These are phyloP conservation scores for Kodamaea nitidulidarum DNA, from an alignment of 805 yeast species.

Conservation along the genomic window DNA sequence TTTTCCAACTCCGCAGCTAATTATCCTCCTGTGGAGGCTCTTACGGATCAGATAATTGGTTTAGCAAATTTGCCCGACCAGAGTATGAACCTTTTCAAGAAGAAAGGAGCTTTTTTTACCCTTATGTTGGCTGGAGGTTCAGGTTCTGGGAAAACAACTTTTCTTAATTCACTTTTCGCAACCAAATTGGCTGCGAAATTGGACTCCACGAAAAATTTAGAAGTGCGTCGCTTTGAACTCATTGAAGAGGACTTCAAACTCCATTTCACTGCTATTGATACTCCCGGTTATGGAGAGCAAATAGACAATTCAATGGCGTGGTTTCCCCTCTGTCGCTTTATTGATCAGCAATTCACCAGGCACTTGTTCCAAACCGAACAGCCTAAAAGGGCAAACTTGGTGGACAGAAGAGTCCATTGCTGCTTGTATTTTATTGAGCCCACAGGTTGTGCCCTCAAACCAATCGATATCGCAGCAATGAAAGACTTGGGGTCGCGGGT, in stretches of 20 bases:
- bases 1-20: neutral
- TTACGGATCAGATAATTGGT: constrained; percentile 13
- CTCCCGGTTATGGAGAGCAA: constrained; percentile 63
- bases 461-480: constrained; percentile 36
- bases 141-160: constrained; percentile 25
- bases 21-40: neutral
- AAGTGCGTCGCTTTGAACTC: constrained; percentile 12
- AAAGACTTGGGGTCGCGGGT: constrained; percentile 29
- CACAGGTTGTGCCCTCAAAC: constrained; percentile 37
- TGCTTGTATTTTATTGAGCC: constrained; percentile 82
- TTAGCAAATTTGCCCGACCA: constrained; percentile 28
- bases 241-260: constrained; percentile 18
- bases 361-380: constrained; percentile 65
- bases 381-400: constrained; percentile 25
- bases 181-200: constrained; percentile 10
- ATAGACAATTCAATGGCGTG: constrained; percentile 48
- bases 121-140: constrained; percentile 36
- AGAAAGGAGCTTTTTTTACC: constrained; percentile 32
- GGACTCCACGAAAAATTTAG: neutral
- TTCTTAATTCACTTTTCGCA: constrained; percentile 23
- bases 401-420: constrained; percentile 74
- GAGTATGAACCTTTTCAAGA: constrained; percentile 19
- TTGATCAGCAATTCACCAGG: constrained; percentile 74
- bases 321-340: constrained; percentile 53
- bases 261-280: constrained; percentile 20